Evolutionary conservation across 768 basidiomycete species (phyloP).

Genomic region (Naganishia friedmannii): DNA sequence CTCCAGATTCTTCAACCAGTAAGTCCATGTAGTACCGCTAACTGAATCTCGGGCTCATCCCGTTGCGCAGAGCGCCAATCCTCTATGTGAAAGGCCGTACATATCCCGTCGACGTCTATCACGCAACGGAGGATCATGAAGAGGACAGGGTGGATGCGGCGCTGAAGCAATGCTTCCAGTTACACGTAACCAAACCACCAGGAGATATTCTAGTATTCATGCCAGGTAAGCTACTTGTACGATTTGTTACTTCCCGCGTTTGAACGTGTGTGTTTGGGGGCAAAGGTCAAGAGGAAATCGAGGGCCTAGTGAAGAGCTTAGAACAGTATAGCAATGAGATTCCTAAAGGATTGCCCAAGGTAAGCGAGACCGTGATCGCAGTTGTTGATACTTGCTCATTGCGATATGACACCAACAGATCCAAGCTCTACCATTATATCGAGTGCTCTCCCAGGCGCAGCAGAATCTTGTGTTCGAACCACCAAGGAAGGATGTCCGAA

Average conservation of each 20-base stretch:
- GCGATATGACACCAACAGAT: constrained; percentile 57
- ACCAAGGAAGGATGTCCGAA: constrained; percentile 67
- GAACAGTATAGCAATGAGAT: constrained; percentile 66
- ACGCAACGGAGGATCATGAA: constrained; percentile 64
- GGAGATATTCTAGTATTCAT: constrained; percentile 94
- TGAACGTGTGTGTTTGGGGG: background rate
- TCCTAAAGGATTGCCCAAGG: constrained; percentile 60
- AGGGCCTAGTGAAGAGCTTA: constrained; percentile 74
- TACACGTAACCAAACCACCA: constrained; percentile 72
- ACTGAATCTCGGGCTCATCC: constrained; percentile 2
- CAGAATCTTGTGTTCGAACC: constrained; percentile 75
- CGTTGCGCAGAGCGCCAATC: constrained; percentile 67
- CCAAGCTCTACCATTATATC: constrained; percentile 75
- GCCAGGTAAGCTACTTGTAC: constrained; percentile 60
- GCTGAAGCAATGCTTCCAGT: constrained; percentile 84
- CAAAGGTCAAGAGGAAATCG: constrained; percentile 92
- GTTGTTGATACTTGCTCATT: background rate
- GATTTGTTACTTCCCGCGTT: background rate
- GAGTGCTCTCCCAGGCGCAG: constrained; percentile 71
- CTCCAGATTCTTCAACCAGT: constrained; percentile 81
- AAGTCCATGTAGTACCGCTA: constrained; percentile 41
- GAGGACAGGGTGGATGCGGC: constrained; percentile 84
- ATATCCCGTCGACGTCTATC: constrained; percentile 80
- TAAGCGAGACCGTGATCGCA: constrained; percentile 46
- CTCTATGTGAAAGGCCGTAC: constrained; percentile 90